Evolutionary conservation across 345 rosid species (phyloP), one percentile per base, ranked within the genome.

Genomic region (Eutrema heterophyllum): DNA sequence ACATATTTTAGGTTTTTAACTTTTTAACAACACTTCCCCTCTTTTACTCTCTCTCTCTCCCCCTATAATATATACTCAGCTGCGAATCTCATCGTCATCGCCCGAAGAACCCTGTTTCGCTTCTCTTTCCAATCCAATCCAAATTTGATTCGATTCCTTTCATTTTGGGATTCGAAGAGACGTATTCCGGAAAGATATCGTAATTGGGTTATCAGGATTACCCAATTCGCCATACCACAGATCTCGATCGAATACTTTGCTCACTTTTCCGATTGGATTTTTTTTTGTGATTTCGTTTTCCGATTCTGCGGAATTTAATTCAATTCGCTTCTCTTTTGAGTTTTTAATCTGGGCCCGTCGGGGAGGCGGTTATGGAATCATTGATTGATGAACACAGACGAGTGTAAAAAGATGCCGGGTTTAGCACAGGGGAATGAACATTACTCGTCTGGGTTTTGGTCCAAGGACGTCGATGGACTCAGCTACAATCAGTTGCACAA

Each of bases 401-500:
- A 75, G 56, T 74, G 72, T 83, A 44, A 70, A 79, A 80, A 60
- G 79, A 93, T 93, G 96, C 96, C 97, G 27, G 93, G 93, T 85
- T 81, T 90, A 81, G 82, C 91, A 67, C 88, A 81, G 82, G 80
- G 83, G 53, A 82, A 84, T 82, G 92, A 90, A 51, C 87, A 83
- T 71, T 86, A 77, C 75, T 53, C 87, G 57, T 85, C 80, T 80
- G 88, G 88, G 35, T 84, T 89, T 83, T 89, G 97, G 98, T 86
- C 92, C 48, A 88, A 84, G 54, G 86, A 86, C 18, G 77, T 81
- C 43, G 88, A 83, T 38, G 98, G 83, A 70, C 80, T 93, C 76
- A 71, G 85, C 85, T 93, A 80, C 75, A 84, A 86, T 79, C 96
- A 89, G 79, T 84, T 91, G 48, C 91, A 88, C 68, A 88, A 93